Percentiles rank a stretch among this genome's conserved stretches.
Conservation (phyloP, 2,329 filamentous ascomycete genomes). For the Paraconiothyrium brasiliense region DNA sequence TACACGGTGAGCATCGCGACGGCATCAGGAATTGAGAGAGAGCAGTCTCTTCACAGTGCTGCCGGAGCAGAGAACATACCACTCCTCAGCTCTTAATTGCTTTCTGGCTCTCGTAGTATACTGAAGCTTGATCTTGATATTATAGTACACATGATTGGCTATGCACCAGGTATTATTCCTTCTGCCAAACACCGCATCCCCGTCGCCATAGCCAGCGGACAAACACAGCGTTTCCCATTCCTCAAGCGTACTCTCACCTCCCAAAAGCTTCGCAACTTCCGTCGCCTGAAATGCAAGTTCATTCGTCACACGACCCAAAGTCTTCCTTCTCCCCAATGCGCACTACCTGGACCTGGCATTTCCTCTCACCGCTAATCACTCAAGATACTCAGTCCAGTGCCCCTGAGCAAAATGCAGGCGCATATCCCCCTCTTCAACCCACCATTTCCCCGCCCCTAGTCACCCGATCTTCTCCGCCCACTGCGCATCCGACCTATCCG, state of each 20-base stretch:
- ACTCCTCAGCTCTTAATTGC: not conserved
- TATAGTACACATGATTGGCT: too few species aligned
- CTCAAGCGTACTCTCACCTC: constrained; percentile 38
- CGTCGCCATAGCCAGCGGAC: not conserved
- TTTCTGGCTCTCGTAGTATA: not conserved
- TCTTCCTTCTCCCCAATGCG: too few species aligned
- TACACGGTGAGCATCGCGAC: constrained; percentile 5
- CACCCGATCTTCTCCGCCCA: constrained; percentile 10
- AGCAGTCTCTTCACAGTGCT: not conserved
- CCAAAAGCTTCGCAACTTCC: constrained; percentile 43
- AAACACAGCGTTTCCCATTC: constrained; percentile 37
- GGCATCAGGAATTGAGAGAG: not conserved
- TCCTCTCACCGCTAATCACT: not conserved
- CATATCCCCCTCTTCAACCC: not conserved
- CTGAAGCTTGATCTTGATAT: too few species aligned
- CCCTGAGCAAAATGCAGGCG: not conserved
- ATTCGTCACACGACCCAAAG: constrained; percentile 48
- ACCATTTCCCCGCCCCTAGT: constrained; percentile 7
- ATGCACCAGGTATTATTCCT: not conserved
- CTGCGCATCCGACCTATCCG: constrained; percentile 13
- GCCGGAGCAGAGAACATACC: too few species aligned
- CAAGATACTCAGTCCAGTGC: constrained; percentile 8
- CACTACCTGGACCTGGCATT: too few species aligned
- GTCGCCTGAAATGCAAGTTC: constrained; percentile 54
- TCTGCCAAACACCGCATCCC: not conserved